These are phyloP conservation scores for Marchantia polymorpha DNA, from an alignment of 225 moss, liverwort and hornwort genomes.

Conservation along the genomic window DNA sequence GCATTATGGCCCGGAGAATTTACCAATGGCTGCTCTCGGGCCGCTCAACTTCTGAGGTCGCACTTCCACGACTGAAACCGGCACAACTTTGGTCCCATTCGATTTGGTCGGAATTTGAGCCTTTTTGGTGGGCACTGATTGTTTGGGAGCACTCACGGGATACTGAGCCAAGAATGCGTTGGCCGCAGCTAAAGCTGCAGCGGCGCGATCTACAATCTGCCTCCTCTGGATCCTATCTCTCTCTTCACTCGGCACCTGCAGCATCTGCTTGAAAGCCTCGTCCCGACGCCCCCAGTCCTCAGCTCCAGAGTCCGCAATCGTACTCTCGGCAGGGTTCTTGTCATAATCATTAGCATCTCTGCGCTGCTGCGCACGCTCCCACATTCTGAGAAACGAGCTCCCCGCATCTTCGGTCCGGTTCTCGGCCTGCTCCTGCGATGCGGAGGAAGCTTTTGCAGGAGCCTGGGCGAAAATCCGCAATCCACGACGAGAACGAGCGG, in stretches of 20 bases:
- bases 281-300: constrained; percentile 35
- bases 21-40: not conserved
- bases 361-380: constrained; percentile 36
- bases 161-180: constrained; percentile 70
- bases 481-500: not conserved
- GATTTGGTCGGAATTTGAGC: not conserved
- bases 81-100: constrained; percentile 46
- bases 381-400: constrained; percentile 38
- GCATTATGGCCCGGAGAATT: not conserved
- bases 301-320: not conserved
- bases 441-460: not conserved
- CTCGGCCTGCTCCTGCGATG: constrained; percentile 15
- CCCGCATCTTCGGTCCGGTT: constrained; percentile 13
- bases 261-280: constrained; percentile 36
- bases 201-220: constrained; percentile 81
- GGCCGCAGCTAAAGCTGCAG: constrained; percentile 88
- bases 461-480: constrained; percentile 10
- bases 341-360: not conserved
- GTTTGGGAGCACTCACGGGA: constrained; percentile 9
- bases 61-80: constrained; percentile 66
- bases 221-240: constrained; percentile 68
- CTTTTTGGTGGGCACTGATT: constrained; percentile 26
- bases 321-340: not conserved
- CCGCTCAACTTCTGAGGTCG: constrained; percentile 38
- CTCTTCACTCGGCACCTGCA: constrained; percentile 76